A percentile compares a stretch with the other conserved stretches of the same genome.
phyloP scores from a whole-genome alignment of 108 stramenopile species.

The Bacterosira constricta region DNA sequence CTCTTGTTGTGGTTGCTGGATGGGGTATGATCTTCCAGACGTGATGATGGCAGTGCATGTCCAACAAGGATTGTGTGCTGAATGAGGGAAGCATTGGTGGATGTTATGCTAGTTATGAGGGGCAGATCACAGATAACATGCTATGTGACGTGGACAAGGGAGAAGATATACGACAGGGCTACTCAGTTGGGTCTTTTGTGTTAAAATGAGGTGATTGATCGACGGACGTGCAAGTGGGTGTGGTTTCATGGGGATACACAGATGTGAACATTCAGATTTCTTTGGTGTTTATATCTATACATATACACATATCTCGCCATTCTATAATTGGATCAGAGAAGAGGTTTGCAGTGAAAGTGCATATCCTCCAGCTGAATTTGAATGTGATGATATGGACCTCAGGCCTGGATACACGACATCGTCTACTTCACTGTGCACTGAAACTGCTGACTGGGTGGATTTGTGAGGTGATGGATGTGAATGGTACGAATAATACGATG shows the following conservation, averaged over 20 bases:
- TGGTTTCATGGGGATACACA: slow-evolving; percentile 22
- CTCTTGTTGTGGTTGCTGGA: too few species aligned
- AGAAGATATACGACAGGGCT: slow-evolving; percentile 47
- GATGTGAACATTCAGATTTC: neutral
- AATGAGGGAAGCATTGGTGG: neutral
- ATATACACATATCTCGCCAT: slow-evolving; percentile 56
- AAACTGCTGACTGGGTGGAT: slow-evolving; percentile 4
- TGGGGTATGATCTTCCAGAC: too few species aligned
- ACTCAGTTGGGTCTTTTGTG: slow-evolving; percentile 49
- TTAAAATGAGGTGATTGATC: slow-evolving; percentile 4
- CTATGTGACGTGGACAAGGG: slow-evolving; percentile 48
- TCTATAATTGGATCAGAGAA: slow-evolving; percentile 53
- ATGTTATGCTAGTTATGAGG: slow-evolving; percentile 28
- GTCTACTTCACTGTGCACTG: too few species aligned
- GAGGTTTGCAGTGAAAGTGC: slow-evolving; percentile 42
- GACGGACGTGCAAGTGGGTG: slow-evolving; percentile 42
- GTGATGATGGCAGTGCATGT: neutral
- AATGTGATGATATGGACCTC: too few species aligned
- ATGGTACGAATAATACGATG: slow-evolving; percentile 1
- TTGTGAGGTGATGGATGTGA: neutral
- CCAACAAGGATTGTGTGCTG: neutral
- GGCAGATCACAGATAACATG: slow-evolving; percentile 54
- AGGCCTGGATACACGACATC: too few species aligned
- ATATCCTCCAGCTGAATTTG: neutral
- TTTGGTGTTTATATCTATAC: too few species aligned